phyloP scores from a whole-genome alignment of 2,329 filamentous ascomycete genomes.

The Arthrinium puccinioides region DNA sequence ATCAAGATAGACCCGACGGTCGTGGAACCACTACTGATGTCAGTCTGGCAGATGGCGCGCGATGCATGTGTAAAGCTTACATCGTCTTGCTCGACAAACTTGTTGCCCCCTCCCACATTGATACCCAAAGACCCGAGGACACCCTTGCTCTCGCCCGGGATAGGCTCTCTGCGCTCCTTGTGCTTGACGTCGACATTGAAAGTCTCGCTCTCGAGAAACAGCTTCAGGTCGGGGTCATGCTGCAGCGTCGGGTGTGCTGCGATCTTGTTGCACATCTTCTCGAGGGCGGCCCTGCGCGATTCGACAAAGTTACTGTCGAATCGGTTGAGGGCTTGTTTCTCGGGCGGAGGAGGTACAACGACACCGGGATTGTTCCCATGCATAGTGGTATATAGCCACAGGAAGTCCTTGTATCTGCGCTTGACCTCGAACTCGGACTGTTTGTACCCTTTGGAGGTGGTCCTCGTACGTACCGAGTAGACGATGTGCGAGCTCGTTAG shows the following conservation, averaged over 20 bases:
- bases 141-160: constrained; percentile 84
- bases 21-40: constrained; percentile 79
- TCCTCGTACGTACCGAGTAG: constrained; percentile 93
- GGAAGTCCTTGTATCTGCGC: constrained; percentile 88
- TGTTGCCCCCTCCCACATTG: constrained; percentile 67
- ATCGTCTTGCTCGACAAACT: constrained; percentile 98
- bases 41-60: constrained; percentile 5
- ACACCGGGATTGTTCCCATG: constrained; percentile 93
- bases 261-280: constrained; percentile 97
- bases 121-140: constrained; percentile 82
- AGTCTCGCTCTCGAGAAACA: constrained; percentile 92
- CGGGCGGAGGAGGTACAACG: constrained; percentile 89
- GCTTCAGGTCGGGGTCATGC: constrained; percentile 87
- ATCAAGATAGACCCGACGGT: constrained; percentile 89
- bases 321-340: constrained; percentile 94
- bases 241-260: constrained; percentile 84
- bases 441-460: constrained; percentile 91
- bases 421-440: constrained; percentile 90
- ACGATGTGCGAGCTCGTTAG: constrained; percentile 96
- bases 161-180: constrained; percentile 84
- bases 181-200: constrained; percentile 98
- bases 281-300: constrained; percentile 78
- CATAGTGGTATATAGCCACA: constrained; percentile 94
- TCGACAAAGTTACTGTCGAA: constrained; percentile 98
- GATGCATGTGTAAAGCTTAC: constrained; percentile 39